Percentiles rank a stretch among this genome's conserved stretches.
Conservation (phyloP, 352 stramenopile species). For the Bremia lactucae region DNA sequence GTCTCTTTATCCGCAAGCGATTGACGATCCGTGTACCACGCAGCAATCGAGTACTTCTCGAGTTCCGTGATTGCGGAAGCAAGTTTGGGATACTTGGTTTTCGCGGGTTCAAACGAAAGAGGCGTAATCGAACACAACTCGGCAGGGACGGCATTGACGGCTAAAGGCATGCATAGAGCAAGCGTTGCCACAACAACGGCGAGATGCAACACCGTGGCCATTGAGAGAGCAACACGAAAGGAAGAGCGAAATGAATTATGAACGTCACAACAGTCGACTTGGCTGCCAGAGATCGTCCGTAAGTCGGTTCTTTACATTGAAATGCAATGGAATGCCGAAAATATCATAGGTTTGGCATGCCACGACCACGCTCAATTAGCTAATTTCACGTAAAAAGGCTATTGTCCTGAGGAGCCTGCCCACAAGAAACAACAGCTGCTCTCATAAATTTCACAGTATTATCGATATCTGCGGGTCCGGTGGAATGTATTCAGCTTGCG, state of each 20-base stretch:
- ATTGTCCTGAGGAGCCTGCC: too few relatives aligned
- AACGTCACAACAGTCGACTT: neutral
- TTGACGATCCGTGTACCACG: slow-evolving; percentile 41
- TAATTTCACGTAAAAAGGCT: too few relatives aligned
- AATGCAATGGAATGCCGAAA: too few relatives aligned
- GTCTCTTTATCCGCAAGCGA: slow-evolving; percentile 15
- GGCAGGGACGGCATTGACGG: slow-evolving; percentile 7
- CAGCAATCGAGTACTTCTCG: slow-evolving; percentile 28
- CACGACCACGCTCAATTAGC: too few relatives aligned
- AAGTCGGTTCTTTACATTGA: too few relatives aligned
- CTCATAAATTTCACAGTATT: too few relatives aligned
- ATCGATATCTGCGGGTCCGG: too few relatives aligned
- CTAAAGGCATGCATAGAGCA: slow-evolving; percentile 4
- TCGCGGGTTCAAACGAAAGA: slow-evolving; percentile 26
- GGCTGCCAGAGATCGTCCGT: too few relatives aligned
- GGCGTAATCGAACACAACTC: slow-evolving; percentile 31
- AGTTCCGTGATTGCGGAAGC: slow-evolving; percentile 23
- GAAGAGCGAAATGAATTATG: slow-evolving; percentile 9
- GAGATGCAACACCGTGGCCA: slow-evolving; percentile 10
- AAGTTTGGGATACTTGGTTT: slow-evolving; percentile 22
- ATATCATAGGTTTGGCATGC: too few relatives aligned
- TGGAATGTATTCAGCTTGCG: too few relatives aligned
- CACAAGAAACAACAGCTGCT: too few relatives aligned
- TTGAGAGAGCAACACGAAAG: slow-evolving; percentile 4
- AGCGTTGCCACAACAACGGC: slow-evolving; percentile 6